phyloP scores from a whole-genome alignment of 495 filamentous ascomycete species.

The Bacidia rubella region DNA sequence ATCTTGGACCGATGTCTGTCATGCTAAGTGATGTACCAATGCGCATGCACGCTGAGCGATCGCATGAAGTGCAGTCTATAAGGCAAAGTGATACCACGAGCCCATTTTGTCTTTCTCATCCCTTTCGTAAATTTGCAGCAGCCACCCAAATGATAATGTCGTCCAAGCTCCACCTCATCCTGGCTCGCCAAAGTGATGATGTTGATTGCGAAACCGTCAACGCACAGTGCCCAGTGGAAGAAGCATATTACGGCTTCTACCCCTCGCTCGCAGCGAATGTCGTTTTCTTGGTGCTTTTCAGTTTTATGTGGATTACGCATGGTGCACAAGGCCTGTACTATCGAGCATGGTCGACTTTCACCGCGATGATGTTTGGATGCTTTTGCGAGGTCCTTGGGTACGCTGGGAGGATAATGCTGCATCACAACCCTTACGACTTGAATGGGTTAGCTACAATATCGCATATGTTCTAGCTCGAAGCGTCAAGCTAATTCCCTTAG shows the following conservation, averaged over 20 bases:
- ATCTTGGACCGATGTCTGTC: neutral
- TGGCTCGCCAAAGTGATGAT: constrained; percentile 2
- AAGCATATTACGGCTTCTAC: constrained; percentile 44
- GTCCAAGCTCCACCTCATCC: neutral
- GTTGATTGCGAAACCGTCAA: constrained; percentile 1
- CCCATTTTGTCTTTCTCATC: neutral
- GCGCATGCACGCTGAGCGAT: neutral
- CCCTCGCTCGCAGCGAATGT: constrained; percentile 48
- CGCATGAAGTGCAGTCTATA: neutral
- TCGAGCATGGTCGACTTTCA: constrained; percentile 45
- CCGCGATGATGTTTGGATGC: constrained; percentile 35
- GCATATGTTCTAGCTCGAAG: no score
- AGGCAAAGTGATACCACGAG: no score
- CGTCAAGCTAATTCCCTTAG: no score
- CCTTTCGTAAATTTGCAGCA: neutral
- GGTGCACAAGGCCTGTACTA: constrained; percentile 40
- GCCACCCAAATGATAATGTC: neutral
- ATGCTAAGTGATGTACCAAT: neutral
- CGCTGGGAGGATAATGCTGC: constrained; percentile 43
- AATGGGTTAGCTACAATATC: constrained; percentile 18
- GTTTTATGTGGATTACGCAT: constrained; percentile 29
- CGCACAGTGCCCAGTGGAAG: constrained; percentile 26
- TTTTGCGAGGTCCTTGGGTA: constrained; percentile 41
- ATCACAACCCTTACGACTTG: constrained; percentile 43
- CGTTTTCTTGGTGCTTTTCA: constrained; percentile 44